Percentiles rank a stretch among this genome's conserved stretches.
Evolutionary conservation across 176 grass and related monocot species (phyloP).

Genomic region (Saccharum spontaneum): DNA sequence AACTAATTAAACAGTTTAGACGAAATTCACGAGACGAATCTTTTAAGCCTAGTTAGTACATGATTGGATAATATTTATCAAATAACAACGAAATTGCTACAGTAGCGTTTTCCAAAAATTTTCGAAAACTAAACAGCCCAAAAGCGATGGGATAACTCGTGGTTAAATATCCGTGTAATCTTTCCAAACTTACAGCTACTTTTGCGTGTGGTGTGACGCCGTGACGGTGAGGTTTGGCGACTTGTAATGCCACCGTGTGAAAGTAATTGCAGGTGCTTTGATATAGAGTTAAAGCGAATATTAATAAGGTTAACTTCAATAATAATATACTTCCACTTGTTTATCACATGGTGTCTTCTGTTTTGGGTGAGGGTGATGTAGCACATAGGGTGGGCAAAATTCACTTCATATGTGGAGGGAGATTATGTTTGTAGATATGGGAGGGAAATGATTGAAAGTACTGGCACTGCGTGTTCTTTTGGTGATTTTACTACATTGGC

Average conservation of each 20-base stretch:
- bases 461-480: neutral
- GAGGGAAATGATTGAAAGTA: neutral
- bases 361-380: neutral
- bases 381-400: neutral
- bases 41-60: too few relatives aligned
- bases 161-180: neutral
- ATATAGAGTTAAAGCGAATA: neutral
- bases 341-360: slow-evolving; percentile 4
- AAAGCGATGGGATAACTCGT: neutral
- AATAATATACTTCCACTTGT: neutral
- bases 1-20: too few relatives aligned
- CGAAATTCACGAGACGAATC: too few relatives aligned
- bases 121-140: too few relatives aligned
- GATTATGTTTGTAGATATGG: neutral
- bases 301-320: neutral
- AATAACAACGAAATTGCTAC: too few relatives aligned
- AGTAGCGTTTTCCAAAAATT: too few relatives aligned
- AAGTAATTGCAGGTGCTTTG: neutral
- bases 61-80: too few relatives aligned
- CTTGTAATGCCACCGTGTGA: neutral
- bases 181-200: slow-evolving; percentile 1
- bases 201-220: neutral
- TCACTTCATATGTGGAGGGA: neutral
- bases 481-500: neutral
- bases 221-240: neutral